Evolutionary conservation across 345 rosid genomes (phyloP), one percentile per base, ranked within the genome.

Genomic region (Eucalyptus albens): DNA sequence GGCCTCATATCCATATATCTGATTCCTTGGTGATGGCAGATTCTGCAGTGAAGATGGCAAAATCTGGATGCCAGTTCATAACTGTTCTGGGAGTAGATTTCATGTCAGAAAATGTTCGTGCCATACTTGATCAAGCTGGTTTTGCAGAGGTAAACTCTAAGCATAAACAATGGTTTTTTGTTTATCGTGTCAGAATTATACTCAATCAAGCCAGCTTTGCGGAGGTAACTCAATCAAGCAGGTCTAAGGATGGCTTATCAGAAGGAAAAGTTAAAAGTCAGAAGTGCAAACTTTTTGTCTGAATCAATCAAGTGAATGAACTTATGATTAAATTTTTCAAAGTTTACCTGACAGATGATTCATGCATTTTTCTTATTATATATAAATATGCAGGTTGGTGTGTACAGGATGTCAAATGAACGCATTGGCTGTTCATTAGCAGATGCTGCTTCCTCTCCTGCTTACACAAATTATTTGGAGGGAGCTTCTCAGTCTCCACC

Each of bases 1-100:
- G 99, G 99, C 98, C 99, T 69, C 99, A 97, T 89, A 97, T 98
- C 65, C 91, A 94, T 91, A 96, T 98, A 90, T 97, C 99, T 21
- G 99, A 98, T 93, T 98, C 99, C 14, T 94, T 98, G 92, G 96
- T 97, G 90, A 98, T 97, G 99, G 99, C 99, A 29, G 99, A 98
- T 92, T 90, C 95, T 45, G 99, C 99, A 40, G 99, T 98, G 55
- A 93, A 95, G 87, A 98, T 98, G 98, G 99, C 97, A 67, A 90
- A 96, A 95, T 96, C 95, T 86, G 99, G 99, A 91, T 98, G 99
- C 90, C 90, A 96, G 92, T 97, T 92, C 91, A 93, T 98, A 50
- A 92, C 99, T 49, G 98, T 98, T 88, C 93, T 98, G 88, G 99
- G 99, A 91, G 99, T 98, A 55, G 99, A 98, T 95, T 97, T 98